Evolutionary conservation across 1,139 yeast species (phyloP).

Genomic region (Saccharomyces hybrid): DNA sequence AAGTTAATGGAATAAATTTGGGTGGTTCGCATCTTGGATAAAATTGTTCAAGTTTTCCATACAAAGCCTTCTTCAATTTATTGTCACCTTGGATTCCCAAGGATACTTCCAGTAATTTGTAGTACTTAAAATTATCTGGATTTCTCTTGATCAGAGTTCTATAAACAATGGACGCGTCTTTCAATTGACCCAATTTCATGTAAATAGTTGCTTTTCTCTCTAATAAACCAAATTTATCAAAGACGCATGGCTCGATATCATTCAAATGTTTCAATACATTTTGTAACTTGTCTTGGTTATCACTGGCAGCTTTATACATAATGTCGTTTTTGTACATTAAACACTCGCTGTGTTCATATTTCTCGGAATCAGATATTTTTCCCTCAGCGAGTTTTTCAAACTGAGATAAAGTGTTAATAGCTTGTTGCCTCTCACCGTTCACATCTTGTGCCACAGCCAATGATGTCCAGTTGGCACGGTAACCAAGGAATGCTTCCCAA

Average conservation of each 20-base stretch:
- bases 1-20: slow-evolving; percentile 66
- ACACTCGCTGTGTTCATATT: slow-evolving; percentile 76
- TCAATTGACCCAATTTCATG: slow-evolving; percentile 37
- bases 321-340: slow-evolving; percentile 64
- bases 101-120: slow-evolving; percentile 56
- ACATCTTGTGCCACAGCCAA: slow-evolving; percentile 82
- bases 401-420: slow-evolving; percentile 63
- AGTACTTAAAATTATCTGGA: slow-evolving; percentile 71
- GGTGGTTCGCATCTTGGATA: slow-evolving; percentile 87
- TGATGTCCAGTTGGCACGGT: slow-evolving; percentile 88
- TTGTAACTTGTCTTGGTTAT: slow-evolving; percentile 34
- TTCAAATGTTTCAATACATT: slow-evolving; percentile 60
- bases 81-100: slow-evolving; percentile 40
- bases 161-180: slow-evolving; percentile 64
- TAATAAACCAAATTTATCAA: slow-evolving; percentile 55
- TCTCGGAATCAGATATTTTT: slow-evolving; percentile 57
- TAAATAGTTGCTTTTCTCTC: slow-evolving; percentile 64
- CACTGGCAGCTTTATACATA: slow-evolving; percentile 56
- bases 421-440: slow-evolving; percentile 55
- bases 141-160: slow-evolving; percentile 72
- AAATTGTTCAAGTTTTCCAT: slow-evolving; percentile 53
- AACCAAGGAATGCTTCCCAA: slow-evolving; percentile 73
- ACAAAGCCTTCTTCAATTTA: slow-evolving; percentile 46
- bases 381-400: slow-evolving; percentile 69
- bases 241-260: slow-evolving; percentile 44